Evolutionary conservation across 202 grass and related monocot genomes (phyloP), one percentile per base, ranked within the genome.

Genomic region (Sporobolus alterniflorus): DNA sequence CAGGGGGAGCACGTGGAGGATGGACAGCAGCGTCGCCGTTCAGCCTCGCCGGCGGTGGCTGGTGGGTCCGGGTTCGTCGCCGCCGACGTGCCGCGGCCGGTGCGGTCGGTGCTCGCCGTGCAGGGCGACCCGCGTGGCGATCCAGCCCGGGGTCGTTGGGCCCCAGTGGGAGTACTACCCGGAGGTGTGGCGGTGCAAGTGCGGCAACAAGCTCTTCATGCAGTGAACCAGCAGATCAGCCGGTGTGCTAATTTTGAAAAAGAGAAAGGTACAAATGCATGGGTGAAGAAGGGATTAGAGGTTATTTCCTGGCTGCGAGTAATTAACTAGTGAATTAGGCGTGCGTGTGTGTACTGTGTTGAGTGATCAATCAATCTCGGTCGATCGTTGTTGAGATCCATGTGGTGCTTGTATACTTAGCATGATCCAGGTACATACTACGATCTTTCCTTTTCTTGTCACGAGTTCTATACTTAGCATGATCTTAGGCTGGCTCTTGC

Each of bases 101-200:
- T 98, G 92, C 67, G 95, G 90, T 21, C 80, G 90, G 54, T 97
- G 92, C 85, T 7, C 62, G 74, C 95, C 95, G 7, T 97, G 95
- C 74, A 59, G 48, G 40, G 25, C 86, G 3, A 87, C 92, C n/a
- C 90, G 86, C 49, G 92, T 94, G 60, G 85, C 90, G 18, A 92
- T 98, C 83, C 92, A 98, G 40, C 90, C 88, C 1, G 95, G 88
- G 15, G 34, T n/a, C n/a, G n/a, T 71, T 4, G 71, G 60, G 12
- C 28, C 72, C 4, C 91, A 91, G 46, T 85, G 86, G 84, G 94
- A 94, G 88, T 98, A 98, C 89, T 98, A 98, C 78, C 92, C 92
- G 26, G 95, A 98, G 80, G 95, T 88, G 21, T 97, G 92, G 95
- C 85, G 92, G 39, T 97, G 95, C 86, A 88, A 94, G 83, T 97